Base-by-base conservation (phyloP, 768 basidiomycete species). In the Suillus brevipes region DNA sequence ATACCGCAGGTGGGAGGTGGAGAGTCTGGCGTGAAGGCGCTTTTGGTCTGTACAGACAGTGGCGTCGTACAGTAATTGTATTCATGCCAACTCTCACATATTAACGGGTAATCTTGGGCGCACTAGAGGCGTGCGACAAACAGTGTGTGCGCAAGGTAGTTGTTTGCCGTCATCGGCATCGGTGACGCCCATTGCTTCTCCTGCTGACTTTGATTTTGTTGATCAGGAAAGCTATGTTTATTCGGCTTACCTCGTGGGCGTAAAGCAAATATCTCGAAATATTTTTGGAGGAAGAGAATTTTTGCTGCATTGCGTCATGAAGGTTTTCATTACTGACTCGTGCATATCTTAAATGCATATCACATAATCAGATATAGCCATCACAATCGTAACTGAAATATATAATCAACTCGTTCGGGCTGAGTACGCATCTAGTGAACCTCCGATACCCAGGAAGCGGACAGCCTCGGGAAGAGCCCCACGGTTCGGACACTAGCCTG, bases 201-300 rank as follows among this genome's bases (percentile, higher is more conserved):
- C n/a, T 40, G 74, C 74, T 2, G 74, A 76, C 64, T 74, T 71
- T 36, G 71, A 78, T 10, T 59, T 82, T 13, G 74, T 76, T 43
- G 79, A 81, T 65, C 63, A 64, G 12, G 67, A 68, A 1, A 78
- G 78, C 14, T 73, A 78, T 62, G 80, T 81, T 1, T 75, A 78
- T 65, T 68, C 67, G 3, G 72, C 74, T 1, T 82, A 82, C 71
- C 69, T 71, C 56, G 70, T 75, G n/a, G 65, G 4, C 31, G 69
- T 71, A 66, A 70, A 49, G 75, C 71, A 25, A 16, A 23, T 49
- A 49, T 23, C 13, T 49, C 49, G 16, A 50, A 16, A 28, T 28
- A 25, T 28, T 28, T 31, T 31, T 53, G 18, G 28, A 28, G 14
- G 28, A 31, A 20, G 25, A 28, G 18, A 31, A 14, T 31, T 28